Percentiles rank a stretch among this genome's conserved stretches.
Evolutionary conservation across 768 basidiomycete genomes (phyloP).

Genomic region (Chalciporus piperatus): DNA sequence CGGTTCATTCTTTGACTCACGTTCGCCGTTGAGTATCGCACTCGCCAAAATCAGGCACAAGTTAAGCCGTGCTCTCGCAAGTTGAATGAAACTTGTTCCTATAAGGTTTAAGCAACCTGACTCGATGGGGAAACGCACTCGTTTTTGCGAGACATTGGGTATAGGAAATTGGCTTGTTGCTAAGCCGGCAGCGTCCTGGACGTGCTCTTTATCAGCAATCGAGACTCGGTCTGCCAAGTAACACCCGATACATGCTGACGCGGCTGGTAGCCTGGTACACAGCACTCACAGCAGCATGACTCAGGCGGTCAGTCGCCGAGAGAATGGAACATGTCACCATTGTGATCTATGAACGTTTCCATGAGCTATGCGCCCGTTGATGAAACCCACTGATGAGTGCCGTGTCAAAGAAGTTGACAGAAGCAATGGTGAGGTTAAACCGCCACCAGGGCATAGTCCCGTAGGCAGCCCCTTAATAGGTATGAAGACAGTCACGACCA

Average conservation of each 20-base stretch:
- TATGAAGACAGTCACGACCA: no score
- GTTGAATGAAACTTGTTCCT: no score
- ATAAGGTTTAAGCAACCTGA: no score
- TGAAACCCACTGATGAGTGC: not conserved
- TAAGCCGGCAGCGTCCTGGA: not conserved
- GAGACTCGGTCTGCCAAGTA: not conserved
- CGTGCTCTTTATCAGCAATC: not conserved
- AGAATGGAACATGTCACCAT: not conserved
- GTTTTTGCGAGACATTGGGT: no score
- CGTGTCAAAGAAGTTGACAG: not conserved
- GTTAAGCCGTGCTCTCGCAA: no score
- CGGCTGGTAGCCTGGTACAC: not conserved
- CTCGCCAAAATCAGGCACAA: no score
- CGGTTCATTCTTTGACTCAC: not conserved
- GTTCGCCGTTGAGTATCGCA: not conserved
- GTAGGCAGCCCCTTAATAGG: no score
- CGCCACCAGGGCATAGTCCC: not conserved
- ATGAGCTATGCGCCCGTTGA: no score
- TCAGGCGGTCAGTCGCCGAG: not conserved
- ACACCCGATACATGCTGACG: not conserved
- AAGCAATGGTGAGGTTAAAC: not conserved
- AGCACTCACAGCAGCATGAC: not conserved
- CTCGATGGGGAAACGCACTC: no score
- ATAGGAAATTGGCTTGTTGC: no score
- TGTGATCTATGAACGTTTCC: not conserved